phyloP scores from a whole-genome alignment of 208 protist species.

The Trypanosoma cruzi region DNA sequence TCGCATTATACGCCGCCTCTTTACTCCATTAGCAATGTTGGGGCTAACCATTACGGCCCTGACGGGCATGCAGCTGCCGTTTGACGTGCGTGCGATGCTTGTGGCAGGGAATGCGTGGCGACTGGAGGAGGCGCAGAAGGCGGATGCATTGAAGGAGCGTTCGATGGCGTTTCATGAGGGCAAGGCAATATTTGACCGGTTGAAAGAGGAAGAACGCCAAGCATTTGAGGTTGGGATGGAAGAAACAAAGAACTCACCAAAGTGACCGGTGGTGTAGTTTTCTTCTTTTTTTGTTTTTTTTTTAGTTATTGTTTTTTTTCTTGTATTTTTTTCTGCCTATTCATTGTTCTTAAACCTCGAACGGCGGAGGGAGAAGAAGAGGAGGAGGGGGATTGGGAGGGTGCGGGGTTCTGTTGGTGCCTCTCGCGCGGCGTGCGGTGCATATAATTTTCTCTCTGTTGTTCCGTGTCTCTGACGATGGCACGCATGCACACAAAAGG shows the following conservation, averaged over 20 bases:
- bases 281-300: slow-evolving; percentile 5
- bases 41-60: slow-evolving; percentile 46
- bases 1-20: slow-evolving; percentile 45
- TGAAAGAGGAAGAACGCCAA: slow-evolving; percentile 30
- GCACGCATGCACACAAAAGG: background rate
- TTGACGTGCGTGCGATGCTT: slow-evolving; percentile 43
- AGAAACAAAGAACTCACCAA: background rate
- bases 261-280: background rate
- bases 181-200: slow-evolving; percentile 23
- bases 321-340: background rate
- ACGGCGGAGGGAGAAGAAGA: background rate
- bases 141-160: slow-evolving; percentile 33
- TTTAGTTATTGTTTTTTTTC: slow-evolving; percentile 5
- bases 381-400: background rate
- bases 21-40: slow-evolving; percentile 64
- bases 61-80: slow-evolving; percentile 55
- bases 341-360: background rate
- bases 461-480: background rate
- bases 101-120: slow-evolving; percentile 29
- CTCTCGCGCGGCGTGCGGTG: background rate
- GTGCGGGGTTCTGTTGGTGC: too few relatives aligned
- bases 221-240: slow-evolving; percentile 18
- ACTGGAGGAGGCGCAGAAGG: slow-evolving; percentile 44
- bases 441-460: too few relatives aligned
- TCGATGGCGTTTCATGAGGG: slow-evolving; percentile 45